Evolutionary conservation across 2,329 filamentous ascomycete species (phyloP).

Genomic region (Sporothrix brasiliensis): DNA sequence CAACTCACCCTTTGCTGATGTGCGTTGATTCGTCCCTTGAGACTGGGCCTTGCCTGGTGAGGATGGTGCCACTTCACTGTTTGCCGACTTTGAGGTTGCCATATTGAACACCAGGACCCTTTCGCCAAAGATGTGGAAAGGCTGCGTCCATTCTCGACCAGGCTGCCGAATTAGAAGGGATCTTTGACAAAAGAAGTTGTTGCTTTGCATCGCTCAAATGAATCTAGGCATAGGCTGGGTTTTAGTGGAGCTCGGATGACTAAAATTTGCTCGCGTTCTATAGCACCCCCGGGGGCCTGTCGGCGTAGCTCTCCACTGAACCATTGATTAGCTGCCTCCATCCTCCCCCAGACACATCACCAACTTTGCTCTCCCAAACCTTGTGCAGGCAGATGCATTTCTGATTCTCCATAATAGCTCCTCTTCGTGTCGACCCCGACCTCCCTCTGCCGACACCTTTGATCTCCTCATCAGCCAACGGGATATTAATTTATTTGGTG

Average conservation of each 20-base stretch:
- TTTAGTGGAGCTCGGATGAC: slow-evolving; percentile 15
- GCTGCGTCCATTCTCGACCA: not conserved
- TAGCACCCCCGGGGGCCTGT: not conserved
- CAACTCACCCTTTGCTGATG: not conserved
- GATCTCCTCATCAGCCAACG: not conserved
- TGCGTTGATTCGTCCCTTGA: not conserved
- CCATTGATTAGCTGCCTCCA: not conserved
- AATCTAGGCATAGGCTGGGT: not conserved
- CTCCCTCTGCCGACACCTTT: not conserved
- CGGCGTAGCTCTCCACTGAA: slow-evolving; percentile 1
- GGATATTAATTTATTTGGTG: not conserved
- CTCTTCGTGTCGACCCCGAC: not conserved
- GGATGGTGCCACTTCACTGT: not conserved
- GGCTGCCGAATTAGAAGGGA: not conserved
- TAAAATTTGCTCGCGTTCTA: not conserved
- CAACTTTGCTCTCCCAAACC: not conserved
- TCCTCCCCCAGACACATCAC: slow-evolving; percentile 9
- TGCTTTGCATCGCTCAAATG: not conserved
- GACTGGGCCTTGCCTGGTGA: not conserved
- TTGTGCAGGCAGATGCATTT: slow-evolving; percentile 23
- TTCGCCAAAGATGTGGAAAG: not conserved
- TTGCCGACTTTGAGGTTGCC: not conserved
- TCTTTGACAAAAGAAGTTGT: not conserved
- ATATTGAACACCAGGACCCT: not conserved
- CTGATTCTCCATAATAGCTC: not conserved